Evolutionary conservation across 2,329 filamentous ascomycete species (phyloP), one percentile per base, ranked within the genome.

Genomic region (Didymella keratinophila): DNA sequence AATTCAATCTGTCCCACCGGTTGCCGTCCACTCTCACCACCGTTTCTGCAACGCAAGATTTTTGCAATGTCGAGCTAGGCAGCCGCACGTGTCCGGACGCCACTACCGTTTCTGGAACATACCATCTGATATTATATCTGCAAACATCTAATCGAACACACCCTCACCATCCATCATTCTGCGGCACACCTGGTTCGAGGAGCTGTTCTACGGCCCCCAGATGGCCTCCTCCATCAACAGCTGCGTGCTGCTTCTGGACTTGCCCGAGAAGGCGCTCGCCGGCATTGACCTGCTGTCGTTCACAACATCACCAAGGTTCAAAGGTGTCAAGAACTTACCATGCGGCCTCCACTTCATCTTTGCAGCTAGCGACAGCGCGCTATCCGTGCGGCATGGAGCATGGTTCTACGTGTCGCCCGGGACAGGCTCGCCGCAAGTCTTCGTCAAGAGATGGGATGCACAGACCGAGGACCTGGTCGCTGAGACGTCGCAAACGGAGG

Each of bases 291-390:
- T 84, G 47, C 80, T 88, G 48, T 86, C 86, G 44, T 89, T 89
- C 74, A 87, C 85, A 16, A 84, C 85, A 4, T 85, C 86, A 11
- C 78, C 84, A 11, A 82, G 83, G 51, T 89, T 89, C 73, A 80
- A 82, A 56, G 87, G 87, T 27, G 82, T 89, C 65, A 86, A 83
- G 61, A 81, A 85, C 62, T 67, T 89, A 4, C 84, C 86, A 0
- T 67, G 77, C 2, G 86, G 86, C 42, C 80, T 83, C 69, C 87
- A 89, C 69, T 88, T 89, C 63, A 73, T 87, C 18, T 89, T 88
- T 69, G 84, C 82, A 0, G 83, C 85, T 23, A 82, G 83, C 20
- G 86, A 84, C 54, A 80, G 81, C 48, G 83, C 82, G 2, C 78
- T 87, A 14, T 87, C 86, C 0, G 78, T 88, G 27, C 81, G 87